Evolutionary conservation across 805 yeast species (phyloP), one percentile per base, ranked within the genome.

Genomic region (Blastobotrys terrestris): DNA sequence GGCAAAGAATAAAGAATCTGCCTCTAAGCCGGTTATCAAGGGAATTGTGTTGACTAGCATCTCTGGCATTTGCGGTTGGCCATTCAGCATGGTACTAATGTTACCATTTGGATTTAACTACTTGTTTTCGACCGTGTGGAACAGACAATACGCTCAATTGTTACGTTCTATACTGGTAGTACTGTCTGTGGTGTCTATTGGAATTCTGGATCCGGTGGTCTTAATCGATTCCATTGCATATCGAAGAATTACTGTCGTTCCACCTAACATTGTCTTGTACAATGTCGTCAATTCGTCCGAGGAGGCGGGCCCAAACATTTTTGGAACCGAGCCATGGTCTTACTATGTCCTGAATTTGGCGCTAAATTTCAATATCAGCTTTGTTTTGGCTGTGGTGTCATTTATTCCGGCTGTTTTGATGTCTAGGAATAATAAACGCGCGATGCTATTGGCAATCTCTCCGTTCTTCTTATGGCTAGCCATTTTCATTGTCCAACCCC

Each of bases 61-160:
- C n/a, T 95, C 90, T 3, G 92, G 92, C 0, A 62, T 91, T 1
- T 57, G 86, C 31, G 97, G 97, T 1, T 92, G 97, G 97, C 97
- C 97, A 0, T 92, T 91, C 67, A 79, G 84, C 0, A 67, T 87
- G 53, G 81, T 77, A 0, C 67, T 89, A 52, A 81, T 82, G 1
- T 58, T 78, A 1, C 94, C 96, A 1, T 74, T 83, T 79, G 16
- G 47, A 71, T 1, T 80, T 72, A 63, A 69, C 62, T 55, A 53
- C 65, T 21, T 46, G 3, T 35, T 52, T 18, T 44, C 26, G 3
- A 47, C 56, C 2, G 48, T 53, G 44, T 54, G 8, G 50, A 53
- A n/a, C 49, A 52, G 47, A 15, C 48, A 22, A 21, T 50, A 7
- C 7, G 35, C 53, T 7, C 50, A 16, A 20, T 44, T 57, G 7